phyloP scores from a whole-genome alignment of 2,329 filamentous ascomycete genomes.

The Harringtonia lauricola region DNA sequence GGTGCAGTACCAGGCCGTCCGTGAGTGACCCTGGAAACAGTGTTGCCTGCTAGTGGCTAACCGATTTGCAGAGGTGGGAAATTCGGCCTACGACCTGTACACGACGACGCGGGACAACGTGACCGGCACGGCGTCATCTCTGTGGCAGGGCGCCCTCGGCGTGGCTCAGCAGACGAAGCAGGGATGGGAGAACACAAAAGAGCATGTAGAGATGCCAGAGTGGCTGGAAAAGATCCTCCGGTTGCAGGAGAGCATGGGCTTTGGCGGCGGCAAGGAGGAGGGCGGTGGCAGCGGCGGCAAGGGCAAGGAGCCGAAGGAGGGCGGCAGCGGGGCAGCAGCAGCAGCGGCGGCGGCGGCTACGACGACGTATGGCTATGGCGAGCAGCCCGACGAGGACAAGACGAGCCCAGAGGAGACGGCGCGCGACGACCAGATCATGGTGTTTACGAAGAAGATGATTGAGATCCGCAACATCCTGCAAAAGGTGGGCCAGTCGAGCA shows the following conservation, averaged over 20 bases:
- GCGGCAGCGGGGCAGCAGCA: slow-evolving; percentile 46
- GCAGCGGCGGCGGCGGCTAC: slow-evolving; percentile 57
- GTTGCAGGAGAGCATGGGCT: slow-evolving; percentile 45
- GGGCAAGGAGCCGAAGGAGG: slow-evolving; percentile 46
- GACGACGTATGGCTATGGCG: slow-evolving; percentile 65
- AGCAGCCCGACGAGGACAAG: slow-evolving; percentile 43
- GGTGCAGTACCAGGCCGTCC: slow-evolving; percentile 88
- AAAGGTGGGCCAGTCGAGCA: slow-evolving; percentile 81
- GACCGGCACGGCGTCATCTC: slow-evolving; percentile 51
- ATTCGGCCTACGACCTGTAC: slow-evolving; percentile 66
- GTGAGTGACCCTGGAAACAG: slow-evolving; percentile 35
- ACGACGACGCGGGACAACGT: slow-evolving; percentile 63
- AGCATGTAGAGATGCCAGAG: slow-evolving; percentile 55
- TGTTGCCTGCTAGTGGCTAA: not conserved
- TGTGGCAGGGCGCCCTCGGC: slow-evolving; percentile 63
- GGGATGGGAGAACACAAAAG: slow-evolving; percentile 78
- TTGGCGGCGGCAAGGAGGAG: slow-evolving; percentile 34
- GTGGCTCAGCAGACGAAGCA: slow-evolving; percentile 68
- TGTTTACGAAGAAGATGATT: slow-evolving; percentile 98
- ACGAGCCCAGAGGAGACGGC: slow-evolving; percentile 30
- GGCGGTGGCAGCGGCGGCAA: slow-evolving; percentile 28
- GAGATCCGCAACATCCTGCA: slow-evolving; percentile 90
- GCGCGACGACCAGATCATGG: slow-evolving; percentile 98
- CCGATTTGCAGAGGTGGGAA: slow-evolving; percentile 51
- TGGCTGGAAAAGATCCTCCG: slow-evolving; percentile 71